Base-by-base conservation (phyloP, 768 basidiomycete species). In the Cystobasidium tubakii region DNA sequence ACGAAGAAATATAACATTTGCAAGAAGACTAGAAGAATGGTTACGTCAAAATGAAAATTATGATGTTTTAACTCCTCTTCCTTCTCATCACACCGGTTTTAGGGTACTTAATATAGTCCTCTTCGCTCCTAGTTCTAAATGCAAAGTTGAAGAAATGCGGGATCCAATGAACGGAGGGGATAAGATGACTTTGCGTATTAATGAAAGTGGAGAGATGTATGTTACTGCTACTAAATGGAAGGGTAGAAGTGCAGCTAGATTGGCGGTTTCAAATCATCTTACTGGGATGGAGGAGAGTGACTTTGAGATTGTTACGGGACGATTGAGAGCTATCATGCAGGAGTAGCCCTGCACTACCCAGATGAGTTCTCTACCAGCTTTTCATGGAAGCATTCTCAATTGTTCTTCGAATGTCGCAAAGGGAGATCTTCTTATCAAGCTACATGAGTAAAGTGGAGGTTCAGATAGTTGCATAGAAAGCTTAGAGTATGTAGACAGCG, bases 211-310 rank as follows among this genome's bases (percentile, higher is more conserved):
- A 54, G 77, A 77, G 73, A 78, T 83, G 19, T 84, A 83, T 72
- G 81, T 82, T 1, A 82, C 81, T 12, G 78, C 78, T 0, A 82
- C 83, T 27, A 77, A 54, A 0, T 83, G 83, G 83, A 78, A 79
- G 25, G 81, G 82, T 0, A 43, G 77, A 25, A 78, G 79, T 9
- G 83, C 83, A 3, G 79, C 82, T 0, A 72, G 84, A 74, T 66
- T 84, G 31, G 83, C 83, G 0, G 83, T 84, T 42, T 33, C 46
- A 15, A 54, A 73, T 53, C 27, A 46, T 13, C 69, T 42, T 23
- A 71, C 69, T 17, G 69, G 53, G 17, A 46, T 33, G 42, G n/a
- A 23, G 21, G 69, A 71, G 25, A 27, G 44, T 25, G 69, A 71
- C 25, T 71, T 42, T 43, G 43, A 71, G 39, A 36, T 15, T 7